Percentiles rank a stretch among this genome's conserved stretches.
These are phyloP conservation scores for Aspergillus sp. DNA, from an alignment of 2,329 filamentous ascomycete species.

Conservation along the genomic window DNA sequence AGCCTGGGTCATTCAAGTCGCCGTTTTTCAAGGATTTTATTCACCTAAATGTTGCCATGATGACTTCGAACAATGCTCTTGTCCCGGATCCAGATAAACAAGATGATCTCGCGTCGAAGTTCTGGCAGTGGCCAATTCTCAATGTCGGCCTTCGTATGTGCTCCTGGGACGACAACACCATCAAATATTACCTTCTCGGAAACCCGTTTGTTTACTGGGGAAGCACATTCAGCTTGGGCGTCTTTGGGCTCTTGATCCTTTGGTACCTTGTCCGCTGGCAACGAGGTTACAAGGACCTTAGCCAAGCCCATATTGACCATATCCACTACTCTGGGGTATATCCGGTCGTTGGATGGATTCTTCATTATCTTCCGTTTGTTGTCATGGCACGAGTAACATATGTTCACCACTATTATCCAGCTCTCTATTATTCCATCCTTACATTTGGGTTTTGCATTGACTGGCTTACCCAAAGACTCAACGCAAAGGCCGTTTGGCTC, in stretches of 20 bases:
- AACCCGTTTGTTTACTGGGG: constrained; percentile 97
- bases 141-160: constrained; percentile 97
- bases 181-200: constrained; percentile 97
- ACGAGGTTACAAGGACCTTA: constrained; percentile 80
- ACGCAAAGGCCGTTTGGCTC: constrained; percentile 54
- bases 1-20: constrained; percentile 88
- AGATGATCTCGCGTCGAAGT: constrained; percentile 89
- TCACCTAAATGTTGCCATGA: constrained; percentile 98
- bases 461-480: constrained; percentile 65
- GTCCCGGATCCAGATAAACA: constrained; percentile 98
- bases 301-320: constrained; percentile 72
- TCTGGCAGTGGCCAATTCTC: constrained; percentile 98
- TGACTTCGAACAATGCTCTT: constrained; percentile 98
- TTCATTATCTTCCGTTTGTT: constrained; percentile 93
- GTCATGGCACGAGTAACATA: constrained; percentile 98
- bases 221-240: constrained; percentile 67
- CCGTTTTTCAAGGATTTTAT: constrained; percentile 97
- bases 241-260: constrained; percentile 62
- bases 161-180: constrained; percentile 87
- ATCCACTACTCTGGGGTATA: constrained; percentile 93
- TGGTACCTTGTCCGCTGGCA: constrained; percentile 96
- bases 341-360: constrained; percentile 84
- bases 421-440: constrained; percentile 93
- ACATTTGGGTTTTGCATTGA: constrained; percentile 80
- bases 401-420: constrained; percentile 98